Evolutionary conservation across 805 yeast genomes (phyloP).

Genomic region (Saccharomycopsis synnaedendra): DNA sequence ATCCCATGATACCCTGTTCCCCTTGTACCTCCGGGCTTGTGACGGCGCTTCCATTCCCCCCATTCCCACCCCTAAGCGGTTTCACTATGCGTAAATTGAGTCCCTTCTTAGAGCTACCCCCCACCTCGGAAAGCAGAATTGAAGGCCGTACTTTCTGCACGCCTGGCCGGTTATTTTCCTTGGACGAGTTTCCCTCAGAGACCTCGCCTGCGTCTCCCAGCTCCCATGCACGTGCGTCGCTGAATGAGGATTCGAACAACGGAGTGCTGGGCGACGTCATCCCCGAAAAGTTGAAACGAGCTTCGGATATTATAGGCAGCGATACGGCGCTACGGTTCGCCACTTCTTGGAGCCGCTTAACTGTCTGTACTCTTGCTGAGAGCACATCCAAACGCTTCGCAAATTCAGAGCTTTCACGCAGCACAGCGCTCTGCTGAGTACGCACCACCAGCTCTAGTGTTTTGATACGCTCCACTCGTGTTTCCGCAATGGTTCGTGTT

Average conservation of each 20-base stretch:
- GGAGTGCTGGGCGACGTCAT: neutral
- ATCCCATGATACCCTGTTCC: too few relatives aligned
- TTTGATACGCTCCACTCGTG: constrained; percentile 45
- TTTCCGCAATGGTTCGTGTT: constrained; percentile 43
- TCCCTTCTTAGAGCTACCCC: constrained; percentile 23
- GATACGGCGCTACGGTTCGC: neutral
- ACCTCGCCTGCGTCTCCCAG: too few relatives aligned
- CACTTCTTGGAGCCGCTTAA: constrained; percentile 16
- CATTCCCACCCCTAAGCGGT: constrained; percentile 44
- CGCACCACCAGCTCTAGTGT: constrained; percentile 38
- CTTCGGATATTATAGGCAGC: neutral
- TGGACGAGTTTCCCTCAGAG: too few relatives aligned
- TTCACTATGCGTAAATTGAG: constrained; percentile 49
- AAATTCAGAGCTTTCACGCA: constrained; percentile 37
- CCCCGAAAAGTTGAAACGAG: neutral
- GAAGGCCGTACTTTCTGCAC: neutral
- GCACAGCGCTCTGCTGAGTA: constrained; percentile 38
- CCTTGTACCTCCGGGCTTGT: too few relatives aligned
- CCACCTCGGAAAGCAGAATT: neutral
- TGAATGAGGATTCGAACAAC: neutral
- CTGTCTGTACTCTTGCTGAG: constrained; percentile 20
- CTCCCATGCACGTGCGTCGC: neutral
- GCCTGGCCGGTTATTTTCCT: too few relatives aligned
- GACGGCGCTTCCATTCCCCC: constrained; percentile 2
- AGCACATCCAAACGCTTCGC: constrained; percentile 29